Percentiles rank a stretch among this genome's conserved stretches.
Evolutionary conservation across 768 basidiomycete genomes (phyloP).

Genomic region (Inosperma sp.): DNA sequence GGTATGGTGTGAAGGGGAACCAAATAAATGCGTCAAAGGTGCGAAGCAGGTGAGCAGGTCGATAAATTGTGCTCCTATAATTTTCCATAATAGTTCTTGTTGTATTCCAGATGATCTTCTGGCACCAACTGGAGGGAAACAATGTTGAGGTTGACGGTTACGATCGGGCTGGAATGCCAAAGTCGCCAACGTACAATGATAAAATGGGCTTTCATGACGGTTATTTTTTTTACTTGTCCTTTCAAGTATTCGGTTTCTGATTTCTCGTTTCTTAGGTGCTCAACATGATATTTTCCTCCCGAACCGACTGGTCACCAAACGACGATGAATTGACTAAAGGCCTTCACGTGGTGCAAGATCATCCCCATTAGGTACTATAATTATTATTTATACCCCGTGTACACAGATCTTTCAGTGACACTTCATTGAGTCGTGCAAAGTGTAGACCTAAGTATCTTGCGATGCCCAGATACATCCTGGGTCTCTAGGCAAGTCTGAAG

Average conservation of each 20-base stretch:
- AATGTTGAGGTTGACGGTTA: conserved; percentile 26
- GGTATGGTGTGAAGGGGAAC: conserved; percentile 27
- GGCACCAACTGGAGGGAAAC: conserved; percentile 27
- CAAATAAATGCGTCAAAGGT: conserved; percentile 19
- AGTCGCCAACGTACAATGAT: conserved; percentile 20
- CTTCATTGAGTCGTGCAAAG: too few relatives aligned
- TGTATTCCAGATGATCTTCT: conserved; percentile 20
- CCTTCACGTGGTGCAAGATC: too few relatives aligned
- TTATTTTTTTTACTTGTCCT: neutral
- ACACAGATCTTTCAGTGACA: too few relatives aligned
- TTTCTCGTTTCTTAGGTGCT: conserved; percentile 17
- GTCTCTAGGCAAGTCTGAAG: too few relatives aligned
- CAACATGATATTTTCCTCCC: conserved; percentile 21
- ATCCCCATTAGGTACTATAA: too few relatives aligned
- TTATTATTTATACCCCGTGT: too few relatives aligned
- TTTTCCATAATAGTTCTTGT: neutral
- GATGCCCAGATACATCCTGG: too few relatives aligned
- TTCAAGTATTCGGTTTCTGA: neutral
- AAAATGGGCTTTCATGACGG: conserved; percentile 23
- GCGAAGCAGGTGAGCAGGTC: conserved; percentile 22
- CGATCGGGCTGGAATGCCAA: conserved; percentile 38
- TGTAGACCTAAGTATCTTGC: too few relatives aligned
- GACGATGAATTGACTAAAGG: too few relatives aligned
- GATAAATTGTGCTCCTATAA: neutral
- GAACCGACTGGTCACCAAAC: too few relatives aligned